Conservation (phyloP, 805 yeast species). For the Yarrowia yakushimensis region DNA sequence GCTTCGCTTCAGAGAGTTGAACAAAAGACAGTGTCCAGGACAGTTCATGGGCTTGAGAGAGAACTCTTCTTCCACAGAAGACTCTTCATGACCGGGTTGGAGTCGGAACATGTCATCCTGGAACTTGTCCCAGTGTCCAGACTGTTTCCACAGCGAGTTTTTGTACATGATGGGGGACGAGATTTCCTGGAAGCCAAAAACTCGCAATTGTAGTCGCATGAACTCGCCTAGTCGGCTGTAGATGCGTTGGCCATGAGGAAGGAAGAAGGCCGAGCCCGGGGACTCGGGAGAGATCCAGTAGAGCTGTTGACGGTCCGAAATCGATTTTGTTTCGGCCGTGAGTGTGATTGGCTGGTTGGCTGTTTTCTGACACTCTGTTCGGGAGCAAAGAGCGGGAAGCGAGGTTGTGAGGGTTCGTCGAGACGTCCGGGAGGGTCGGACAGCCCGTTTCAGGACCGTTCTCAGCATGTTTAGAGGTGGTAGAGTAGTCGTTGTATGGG, state of each 20-base stretch:
- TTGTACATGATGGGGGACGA: constrained; percentile 87
- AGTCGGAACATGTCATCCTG: constrained; percentile 84
- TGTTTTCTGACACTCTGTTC: constrained; percentile 7
- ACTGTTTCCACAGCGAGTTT: constrained; percentile 77
- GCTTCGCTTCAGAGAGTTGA: constrained; percentile 68
- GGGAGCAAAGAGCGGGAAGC: not conserved
- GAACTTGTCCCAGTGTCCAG: constrained; percentile 96
- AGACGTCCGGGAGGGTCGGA: not conserved
- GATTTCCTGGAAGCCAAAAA: constrained; percentile 86
- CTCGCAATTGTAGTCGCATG: constrained; percentile 79
- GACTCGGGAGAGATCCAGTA: constrained; percentile 76
- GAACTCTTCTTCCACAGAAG: constrained; percentile 49
- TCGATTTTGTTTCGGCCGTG: constrained; percentile 34
- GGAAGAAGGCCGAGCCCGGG: constrained; percentile 88
- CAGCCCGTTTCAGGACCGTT: not conserved
- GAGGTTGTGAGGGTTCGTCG: not conserved
- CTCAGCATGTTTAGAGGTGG: not conserved
- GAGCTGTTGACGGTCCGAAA: constrained; percentile 66
- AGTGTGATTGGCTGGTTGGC: constrained; percentile 13
- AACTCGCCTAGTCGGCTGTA: constrained; percentile 75
- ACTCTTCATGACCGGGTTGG: constrained; percentile 32
- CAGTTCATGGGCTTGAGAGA: constrained; percentile 76
- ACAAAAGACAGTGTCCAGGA: constrained; percentile 62
- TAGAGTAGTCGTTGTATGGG: not conserved
- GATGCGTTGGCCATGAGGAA: constrained; percentile 88